These are phyloP conservation scores for Scheffersomyces amazonensis DNA, from an alignment of 805 yeast genomes.

Conservation along the genomic window DNA sequence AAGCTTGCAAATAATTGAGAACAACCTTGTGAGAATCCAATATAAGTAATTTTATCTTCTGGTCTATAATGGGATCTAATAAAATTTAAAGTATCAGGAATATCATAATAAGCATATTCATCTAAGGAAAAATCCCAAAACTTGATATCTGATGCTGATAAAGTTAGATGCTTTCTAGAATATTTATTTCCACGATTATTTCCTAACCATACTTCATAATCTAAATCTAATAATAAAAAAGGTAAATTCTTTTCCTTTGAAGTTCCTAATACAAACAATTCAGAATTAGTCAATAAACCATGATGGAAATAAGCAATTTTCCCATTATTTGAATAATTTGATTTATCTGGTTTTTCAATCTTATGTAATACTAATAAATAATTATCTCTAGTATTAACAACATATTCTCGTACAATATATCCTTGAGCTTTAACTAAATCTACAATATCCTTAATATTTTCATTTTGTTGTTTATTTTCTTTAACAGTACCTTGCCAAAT, in stretches of 20 bases:
- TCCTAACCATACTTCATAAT: constrained; percentile 24
- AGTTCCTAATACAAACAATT: constrained; percentile 33
- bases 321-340: not conserved
- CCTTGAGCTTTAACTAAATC: constrained; percentile 22
- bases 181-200: constrained; percentile 27
- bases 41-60: constrained; percentile 17
- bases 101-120: constrained; percentile 29
- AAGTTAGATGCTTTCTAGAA: constrained; percentile 26
- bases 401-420: constrained; percentile 25
- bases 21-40: constrained; percentile 32
- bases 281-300: constrained; percentile 29
- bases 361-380: constrained; percentile 27
- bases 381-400: constrained; percentile 25
- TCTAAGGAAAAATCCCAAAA: constrained; percentile 32
- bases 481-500: too few species aligned
- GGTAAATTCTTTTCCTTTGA: constrained; percentile 20
- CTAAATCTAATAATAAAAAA: constrained; percentile 16
- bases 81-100: constrained; percentile 24
- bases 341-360: constrained; percentile 13
- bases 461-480: not conserved
- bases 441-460: constrained; percentile 15
- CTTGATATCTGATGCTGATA: constrained; percentile 17
- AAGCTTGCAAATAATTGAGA: constrained; percentile 30
- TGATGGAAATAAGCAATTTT: constrained; percentile 30
- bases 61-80: constrained; percentile 15